Conservation (phyloP, 2,329 filamentous ascomycete species). For the Ophiostoma triangulosporum region DNA sequence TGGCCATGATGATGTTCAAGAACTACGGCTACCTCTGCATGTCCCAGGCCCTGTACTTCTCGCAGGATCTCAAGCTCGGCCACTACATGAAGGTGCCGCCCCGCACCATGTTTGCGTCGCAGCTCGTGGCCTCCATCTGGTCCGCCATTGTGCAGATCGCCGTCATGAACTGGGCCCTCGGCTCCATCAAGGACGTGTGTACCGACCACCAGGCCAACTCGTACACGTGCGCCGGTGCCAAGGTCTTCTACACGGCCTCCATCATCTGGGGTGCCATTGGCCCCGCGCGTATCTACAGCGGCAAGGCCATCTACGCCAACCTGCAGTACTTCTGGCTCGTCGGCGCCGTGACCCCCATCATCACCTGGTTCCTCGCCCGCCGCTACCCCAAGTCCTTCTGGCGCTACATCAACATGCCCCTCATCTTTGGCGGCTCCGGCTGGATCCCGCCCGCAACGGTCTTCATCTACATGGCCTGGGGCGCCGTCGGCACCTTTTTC, state of each 20-base stretch:
- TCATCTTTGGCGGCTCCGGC: slow-evolving; percentile 53
- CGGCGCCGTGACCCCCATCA: slow-evolving; percentile 46
- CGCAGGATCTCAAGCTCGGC: slow-evolving; percentile 53
- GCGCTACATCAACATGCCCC: slow-evolving; percentile 53
- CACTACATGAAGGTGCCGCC: slow-evolving; percentile 64
- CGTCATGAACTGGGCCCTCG: slow-evolving; percentile 54
- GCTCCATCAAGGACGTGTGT: slow-evolving; percentile 49
- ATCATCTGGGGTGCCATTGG: slow-evolving; percentile 64
- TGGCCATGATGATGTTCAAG: slow-evolving; percentile 63
- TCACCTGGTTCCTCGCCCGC: slow-evolving; percentile 50
- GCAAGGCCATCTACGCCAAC: slow-evolving; percentile 45
- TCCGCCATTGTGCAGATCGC: slow-evolving; percentile 48
- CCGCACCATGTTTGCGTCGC: slow-evolving; percentile 45
- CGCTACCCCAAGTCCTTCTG: slow-evolving; percentile 46
- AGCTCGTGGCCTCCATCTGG: slow-evolving; percentile 46
- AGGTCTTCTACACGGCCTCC: slow-evolving; percentile 53
- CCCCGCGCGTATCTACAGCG: slow-evolving; percentile 54
- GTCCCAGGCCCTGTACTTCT: slow-evolving; percentile 51
- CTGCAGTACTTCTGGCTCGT: slow-evolving; percentile 62
- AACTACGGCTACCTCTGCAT: slow-evolving; percentile 51
- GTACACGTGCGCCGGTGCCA: slow-evolving; percentile 42
- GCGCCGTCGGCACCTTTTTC: slow-evolving; percentile 51
- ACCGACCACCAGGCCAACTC: slow-evolving; percentile 35
- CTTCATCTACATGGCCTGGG: slow-evolving; percentile 61
- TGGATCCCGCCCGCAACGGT: slow-evolving; percentile 56